Evolutionary conservation across 345 rosid species (phyloP).

Genomic region (Trapa incisa): DNA sequence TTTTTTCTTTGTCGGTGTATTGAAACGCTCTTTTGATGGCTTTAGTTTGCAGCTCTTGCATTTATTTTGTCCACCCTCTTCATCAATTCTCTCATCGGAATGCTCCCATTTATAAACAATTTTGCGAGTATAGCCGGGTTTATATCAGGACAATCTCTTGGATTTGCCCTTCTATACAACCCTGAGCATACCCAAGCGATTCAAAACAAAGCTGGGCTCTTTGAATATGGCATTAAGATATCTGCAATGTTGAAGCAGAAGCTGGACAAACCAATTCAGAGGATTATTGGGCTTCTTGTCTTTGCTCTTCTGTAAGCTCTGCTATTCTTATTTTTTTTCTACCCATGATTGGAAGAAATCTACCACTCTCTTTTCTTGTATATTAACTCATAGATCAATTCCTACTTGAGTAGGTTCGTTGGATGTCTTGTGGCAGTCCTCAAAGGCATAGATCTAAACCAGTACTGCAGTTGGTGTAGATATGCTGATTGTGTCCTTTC

Average conservation of each 20-base stretch:
- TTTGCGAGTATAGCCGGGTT: slow-evolving; percentile 72
- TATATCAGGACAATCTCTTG: slow-evolving; percentile 63
- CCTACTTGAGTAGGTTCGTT: slow-evolving; percentile 24
- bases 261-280: slow-evolving; percentile 57
- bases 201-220: slow-evolving; percentile 36
- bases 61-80: slow-evolving; percentile 29
- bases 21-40: slow-evolving; percentile 10
- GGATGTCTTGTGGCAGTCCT: slow-evolving; percentile 38
- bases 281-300: slow-evolving; percentile 42
- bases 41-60: slow-evolving; percentile 54
- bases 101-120: slow-evolving; percentile 62
- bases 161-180: slow-evolving; percentile 46
- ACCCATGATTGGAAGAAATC: not conserved
- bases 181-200: slow-evolving; percentile 38
- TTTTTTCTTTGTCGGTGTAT: not conserved
- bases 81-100: slow-evolving; percentile 50
- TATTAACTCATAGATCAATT: slow-evolving; percentile 4
- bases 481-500: slow-evolving; percentile 59
- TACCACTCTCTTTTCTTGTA: not conserved
- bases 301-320: slow-evolving; percentile 50
- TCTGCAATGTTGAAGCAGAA: slow-evolving; percentile 39
- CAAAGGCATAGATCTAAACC: slow-evolving; percentile 43
- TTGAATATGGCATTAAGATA: slow-evolving; percentile 29
- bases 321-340: slow-evolving; percentile 2
- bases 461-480: slow-evolving; percentile 57